Evolutionary conservation across 768 basidiomycete genomes (phyloP).

Genomic region (Termitomyces sp.): DNA sequence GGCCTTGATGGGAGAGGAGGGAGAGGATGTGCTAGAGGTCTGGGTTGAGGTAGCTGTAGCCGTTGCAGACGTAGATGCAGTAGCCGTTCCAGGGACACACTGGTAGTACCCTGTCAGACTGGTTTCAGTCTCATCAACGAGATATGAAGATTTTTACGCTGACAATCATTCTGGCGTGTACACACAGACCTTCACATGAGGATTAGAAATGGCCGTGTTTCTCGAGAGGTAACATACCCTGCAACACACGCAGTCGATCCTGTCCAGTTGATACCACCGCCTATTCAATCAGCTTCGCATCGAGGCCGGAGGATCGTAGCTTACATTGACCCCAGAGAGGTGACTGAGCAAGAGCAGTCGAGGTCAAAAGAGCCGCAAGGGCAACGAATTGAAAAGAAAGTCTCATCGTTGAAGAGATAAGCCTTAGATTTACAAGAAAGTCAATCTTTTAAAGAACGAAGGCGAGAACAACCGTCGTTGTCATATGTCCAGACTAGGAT

Average conservation of each 20-base stretch:
- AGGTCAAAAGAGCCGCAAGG: conserved; percentile 3
- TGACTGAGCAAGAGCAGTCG: conserved; percentile 12
- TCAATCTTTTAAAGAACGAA: background rate
- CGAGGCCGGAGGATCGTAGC: background rate
- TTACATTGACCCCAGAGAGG: conserved; percentile 16
- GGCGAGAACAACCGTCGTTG: background rate
- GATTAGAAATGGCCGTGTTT: background rate
- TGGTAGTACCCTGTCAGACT: conserved; percentile 33
- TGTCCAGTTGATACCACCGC: conserved; percentile 30
- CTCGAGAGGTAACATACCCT: conserved; percentile 20
- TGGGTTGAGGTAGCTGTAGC: conserved; percentile 4
- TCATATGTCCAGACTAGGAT: background rate
- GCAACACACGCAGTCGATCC: conserved; percentile 37
- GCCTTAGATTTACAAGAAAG: background rate
- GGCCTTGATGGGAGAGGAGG: conserved; percentile 16
- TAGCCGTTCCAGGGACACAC: conserved; percentile 26
- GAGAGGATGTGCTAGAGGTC: conserved; percentile 5
- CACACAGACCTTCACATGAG: conserved; percentile 16
- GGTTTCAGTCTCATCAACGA: background rate
- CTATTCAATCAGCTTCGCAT: background rate
- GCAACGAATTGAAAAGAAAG: conserved; percentile 1
- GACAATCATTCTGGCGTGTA: conserved; percentile 24
- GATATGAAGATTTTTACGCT: conserved; percentile 1
- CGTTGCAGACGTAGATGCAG: background rate
- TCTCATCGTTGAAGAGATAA: background rate